Evolutionary conservation across 352 stramenopile genomes (phyloP).

Genomic region (Pythium sukuiense): DNA sequence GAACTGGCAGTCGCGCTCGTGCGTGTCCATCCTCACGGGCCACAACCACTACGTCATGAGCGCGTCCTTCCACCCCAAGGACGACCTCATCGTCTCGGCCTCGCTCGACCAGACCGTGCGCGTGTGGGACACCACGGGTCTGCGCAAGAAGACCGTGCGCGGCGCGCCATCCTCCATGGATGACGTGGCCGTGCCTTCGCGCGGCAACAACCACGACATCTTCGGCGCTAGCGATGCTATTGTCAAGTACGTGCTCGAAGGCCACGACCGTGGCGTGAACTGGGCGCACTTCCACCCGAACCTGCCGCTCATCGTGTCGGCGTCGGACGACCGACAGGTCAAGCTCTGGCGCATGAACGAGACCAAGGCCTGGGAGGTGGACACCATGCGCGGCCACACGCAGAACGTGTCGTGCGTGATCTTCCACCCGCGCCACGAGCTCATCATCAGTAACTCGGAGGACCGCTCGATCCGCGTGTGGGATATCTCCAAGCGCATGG

Average conservation of each 20-base stretch:
- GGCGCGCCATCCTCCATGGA: constrained; percentile 83
- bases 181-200: constrained; percentile 54
- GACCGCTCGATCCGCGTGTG: constrained; percentile 99
- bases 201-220: constrained; percentile 91
- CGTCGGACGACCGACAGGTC: constrained; percentile 98
- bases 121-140: constrained; percentile 99
- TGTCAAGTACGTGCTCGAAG: constrained; percentile 99
- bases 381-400: constrained; percentile 99
- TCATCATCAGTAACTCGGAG: constrained; percentile 99
- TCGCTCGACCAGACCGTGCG: constrained; percentile 98
- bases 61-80: constrained; percentile 98
- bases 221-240: constrained; percentile 99
- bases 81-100: constrained; percentile 99
- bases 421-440: constrained; percentile 99
- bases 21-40: constrained; percentile 98
- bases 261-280: constrained; percentile 99
- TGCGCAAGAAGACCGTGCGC: constrained; percentile 98
- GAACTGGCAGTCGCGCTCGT: constrained; percentile 99
- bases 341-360: constrained; percentile 99
- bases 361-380: constrained; percentile 99
- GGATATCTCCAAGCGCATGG: constrained; percentile 98
- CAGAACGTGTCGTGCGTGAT: constrained; percentile 99
- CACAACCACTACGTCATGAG: constrained; percentile 99
- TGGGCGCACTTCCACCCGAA: constrained; percentile 99
- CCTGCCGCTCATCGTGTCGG: constrained; percentile 97